phyloP scores from a whole-genome alignment of 73 alveolate genomes.

The Chromera velia region DNA sequence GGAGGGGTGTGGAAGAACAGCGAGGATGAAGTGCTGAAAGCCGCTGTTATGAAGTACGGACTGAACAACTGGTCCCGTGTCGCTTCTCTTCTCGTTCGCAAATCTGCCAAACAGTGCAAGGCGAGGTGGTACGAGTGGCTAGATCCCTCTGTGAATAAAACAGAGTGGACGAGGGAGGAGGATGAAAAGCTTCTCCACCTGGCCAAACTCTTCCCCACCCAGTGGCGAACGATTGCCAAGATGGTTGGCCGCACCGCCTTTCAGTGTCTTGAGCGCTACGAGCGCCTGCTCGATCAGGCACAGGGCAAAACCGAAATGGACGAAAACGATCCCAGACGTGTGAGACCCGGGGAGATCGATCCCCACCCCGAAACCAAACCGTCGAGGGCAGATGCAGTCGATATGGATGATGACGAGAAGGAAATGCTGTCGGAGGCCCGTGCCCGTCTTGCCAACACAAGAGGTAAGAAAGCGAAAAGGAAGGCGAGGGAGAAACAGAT shows the following conservation, averaged over 20 bases:
- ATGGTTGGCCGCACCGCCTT: constrained; percentile 95
- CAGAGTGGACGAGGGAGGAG: constrained; percentile 60
- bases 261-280: constrained; percentile 95
- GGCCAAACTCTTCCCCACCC: constrained; percentile 96
- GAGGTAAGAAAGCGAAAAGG: constrained; percentile 96
- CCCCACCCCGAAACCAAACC: constrained; percentile 99
- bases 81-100: constrained; percentile 89
- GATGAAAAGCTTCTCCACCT: constrained; percentile 91
- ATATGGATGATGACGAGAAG: constrained; percentile 98
- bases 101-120: constrained; percentile 97
- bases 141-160: constrained; percentile 96
- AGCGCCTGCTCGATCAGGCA: constrained; percentile 91
- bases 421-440: constrained; percentile 98
- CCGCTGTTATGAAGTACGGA: constrained; percentile 99
- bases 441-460: constrained; percentile 97
- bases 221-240: constrained; percentile 99
- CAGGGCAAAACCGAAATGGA: constrained; percentile 88
- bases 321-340: constrained; percentile 84
- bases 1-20: constrained; percentile 99
- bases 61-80: constrained; percentile 96
- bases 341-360: constrained; percentile 98
- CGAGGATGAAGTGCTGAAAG: constrained; percentile 97
- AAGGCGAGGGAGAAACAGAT: constrained; percentile 94
- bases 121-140: constrained; percentile 99
- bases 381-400: constrained; percentile 96